Evolutionary conservation across 441 rosid genomes (phyloP).

Genomic region (Populus hybrid): DNA sequence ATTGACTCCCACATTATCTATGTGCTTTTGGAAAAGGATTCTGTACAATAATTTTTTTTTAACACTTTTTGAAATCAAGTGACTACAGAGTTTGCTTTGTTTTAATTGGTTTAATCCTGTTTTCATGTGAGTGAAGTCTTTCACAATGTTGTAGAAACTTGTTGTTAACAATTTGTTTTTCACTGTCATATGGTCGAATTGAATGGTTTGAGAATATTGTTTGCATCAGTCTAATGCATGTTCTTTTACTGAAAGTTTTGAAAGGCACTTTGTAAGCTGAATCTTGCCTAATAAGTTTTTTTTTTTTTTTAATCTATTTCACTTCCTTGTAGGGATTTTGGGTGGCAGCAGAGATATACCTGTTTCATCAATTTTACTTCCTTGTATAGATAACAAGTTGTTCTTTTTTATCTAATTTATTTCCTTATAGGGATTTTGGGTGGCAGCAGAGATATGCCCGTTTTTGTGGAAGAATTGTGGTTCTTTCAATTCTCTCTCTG

Average conservation of each 20-base stretch:
- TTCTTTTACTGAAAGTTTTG: background rate
- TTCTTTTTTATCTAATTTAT: background rate
- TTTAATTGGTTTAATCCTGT: background rate
- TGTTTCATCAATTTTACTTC: conserved; percentile 33
- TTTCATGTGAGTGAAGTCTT: background rate
- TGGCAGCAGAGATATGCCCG: conserved; percentile 93
- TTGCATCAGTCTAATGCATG: background rate
- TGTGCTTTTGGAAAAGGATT: background rate
- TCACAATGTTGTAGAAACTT: background rate
- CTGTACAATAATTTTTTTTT: background rate
- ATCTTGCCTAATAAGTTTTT: background rate
- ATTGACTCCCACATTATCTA: background rate
- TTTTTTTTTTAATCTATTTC: background rate
- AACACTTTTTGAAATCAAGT: background rate
- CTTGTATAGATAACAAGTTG: conserved; percentile 8
- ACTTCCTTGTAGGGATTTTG: conserved; percentile 61
- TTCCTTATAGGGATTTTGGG: conserved; percentile 70
- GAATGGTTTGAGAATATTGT: background rate
- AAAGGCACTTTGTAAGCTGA: background rate
- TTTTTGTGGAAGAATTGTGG: conserved; percentile 89
- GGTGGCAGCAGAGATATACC: conserved; percentile 89
- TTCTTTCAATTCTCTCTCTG: conserved; percentile 71
- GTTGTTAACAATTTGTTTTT: background rate
- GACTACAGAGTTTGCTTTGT: background rate
- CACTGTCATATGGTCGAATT: background rate